These are phyloP conservation scores for Spizellomyces punctatus DNA, from an alignment of 192 early-diverging fungal species.

Conservation along the genomic window DNA sequence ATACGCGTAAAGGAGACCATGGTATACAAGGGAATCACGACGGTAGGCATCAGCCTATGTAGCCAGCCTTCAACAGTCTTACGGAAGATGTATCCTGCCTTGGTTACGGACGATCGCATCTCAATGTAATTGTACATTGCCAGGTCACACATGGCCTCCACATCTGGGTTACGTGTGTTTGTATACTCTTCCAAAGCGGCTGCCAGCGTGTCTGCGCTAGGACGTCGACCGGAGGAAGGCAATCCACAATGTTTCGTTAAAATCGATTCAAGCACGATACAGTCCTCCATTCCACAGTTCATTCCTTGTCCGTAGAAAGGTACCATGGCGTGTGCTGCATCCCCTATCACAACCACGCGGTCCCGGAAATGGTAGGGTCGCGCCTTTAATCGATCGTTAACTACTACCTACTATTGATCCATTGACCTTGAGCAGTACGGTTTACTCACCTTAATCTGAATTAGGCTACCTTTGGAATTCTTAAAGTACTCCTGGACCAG, in stretches of 20 bases:
- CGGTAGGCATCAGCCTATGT: conserved; percentile 69
- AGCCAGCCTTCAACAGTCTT: conserved; percentile 78
- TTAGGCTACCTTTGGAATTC: conserved; percentile 82
- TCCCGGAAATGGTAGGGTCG: conserved; percentile 85
- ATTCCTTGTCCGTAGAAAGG: conserved; percentile 96
- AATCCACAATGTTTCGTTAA: conserved; percentile 38
- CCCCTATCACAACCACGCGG: conserved; percentile 81
- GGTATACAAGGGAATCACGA: conserved; percentile 88
- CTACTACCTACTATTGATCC: background rate
- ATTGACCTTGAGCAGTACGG: background rate
- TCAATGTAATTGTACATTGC: conserved; percentile 94
- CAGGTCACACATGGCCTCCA: conserved; percentile 87
- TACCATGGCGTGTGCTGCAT: conserved; percentile 98
- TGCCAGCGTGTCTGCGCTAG: conserved; percentile 30
- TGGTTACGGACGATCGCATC: conserved; percentile 85
- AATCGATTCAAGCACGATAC: conserved; percentile 68
- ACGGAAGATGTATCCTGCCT: conserved; percentile 70
- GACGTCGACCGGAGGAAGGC: background rate
- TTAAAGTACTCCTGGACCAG: conserved; percentile 77
- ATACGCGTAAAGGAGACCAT: conserved; percentile 93
- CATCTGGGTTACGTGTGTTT: conserved; percentile 67
- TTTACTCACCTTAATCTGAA: conserved; percentile 70
- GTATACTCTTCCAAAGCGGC: conserved; percentile 77
- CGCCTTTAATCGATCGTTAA: conserved; percentile 40
- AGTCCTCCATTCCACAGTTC: conserved; percentile 98